These are phyloP conservation scores for Rhinocladiella mackenziei DNA, from an alignment of 2,329 filamentous ascomycete species.

Conservation along the genomic window DNA sequence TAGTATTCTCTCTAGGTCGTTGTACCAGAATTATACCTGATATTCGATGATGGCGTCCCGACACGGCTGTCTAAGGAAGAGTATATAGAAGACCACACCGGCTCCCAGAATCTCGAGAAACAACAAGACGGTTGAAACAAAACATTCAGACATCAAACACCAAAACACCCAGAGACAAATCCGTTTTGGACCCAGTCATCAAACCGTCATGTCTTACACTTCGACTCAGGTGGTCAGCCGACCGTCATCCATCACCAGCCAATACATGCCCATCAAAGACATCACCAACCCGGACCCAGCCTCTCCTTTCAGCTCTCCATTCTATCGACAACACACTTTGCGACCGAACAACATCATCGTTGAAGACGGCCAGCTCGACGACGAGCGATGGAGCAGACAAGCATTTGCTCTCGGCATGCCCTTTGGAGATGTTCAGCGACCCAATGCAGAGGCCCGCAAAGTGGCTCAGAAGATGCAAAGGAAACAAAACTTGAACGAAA, in stretches of 20 bases:
- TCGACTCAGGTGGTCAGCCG: conserved; percentile 1
- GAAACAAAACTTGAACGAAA: conserved; percentile 10
- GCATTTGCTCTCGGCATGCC: conserved; percentile 27
- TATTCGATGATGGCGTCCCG: no score
- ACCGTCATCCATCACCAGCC: conserved; percentile 1
- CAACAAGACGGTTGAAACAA: no score
- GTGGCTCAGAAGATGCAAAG: conserved; percentile 21
- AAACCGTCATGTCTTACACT: conserved; percentile 5
- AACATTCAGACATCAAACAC: no score
- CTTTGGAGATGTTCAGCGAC: conserved; percentile 13
- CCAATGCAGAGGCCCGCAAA: conserved; percentile 15
- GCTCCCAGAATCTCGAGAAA: no score
- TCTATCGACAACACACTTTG: conserved; percentile 20
- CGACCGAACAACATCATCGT: conserved; percentile 25
- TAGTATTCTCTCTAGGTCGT: no score
- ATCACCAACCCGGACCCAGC: not conserved
- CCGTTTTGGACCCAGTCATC: not conserved
- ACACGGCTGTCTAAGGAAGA: no score
- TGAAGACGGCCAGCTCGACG: conserved; percentile 21
- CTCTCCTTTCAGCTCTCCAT: conserved; percentile 10
- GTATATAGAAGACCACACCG: no score
- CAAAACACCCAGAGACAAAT: no score
- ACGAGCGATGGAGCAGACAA: conserved; percentile 22
- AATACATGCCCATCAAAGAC: conserved; percentile 6
- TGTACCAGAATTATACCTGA: no score